These are phyloP conservation scores for Nicotiana tabacum DNA, from an alignment of 257 asterid genomes.

Conservation along the genomic window DNA sequence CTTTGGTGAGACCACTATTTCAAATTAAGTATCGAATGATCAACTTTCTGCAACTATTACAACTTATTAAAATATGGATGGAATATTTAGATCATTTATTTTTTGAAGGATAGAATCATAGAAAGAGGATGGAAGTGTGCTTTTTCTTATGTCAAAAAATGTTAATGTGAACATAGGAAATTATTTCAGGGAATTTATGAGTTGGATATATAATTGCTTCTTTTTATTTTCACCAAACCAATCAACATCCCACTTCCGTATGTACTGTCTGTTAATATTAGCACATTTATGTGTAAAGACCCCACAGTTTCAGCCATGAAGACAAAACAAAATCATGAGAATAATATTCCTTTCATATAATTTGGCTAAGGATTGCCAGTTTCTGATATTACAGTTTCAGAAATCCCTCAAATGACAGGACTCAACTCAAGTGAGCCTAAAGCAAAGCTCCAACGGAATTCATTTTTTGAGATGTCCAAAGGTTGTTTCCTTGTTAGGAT, in stretches of 20 bases:
- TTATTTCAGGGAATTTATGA: neutral
- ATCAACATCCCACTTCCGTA: conserved; percentile 14
- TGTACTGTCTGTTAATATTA: conserved; percentile 13
- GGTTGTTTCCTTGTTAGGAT: neutral
- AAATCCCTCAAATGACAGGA: neutral
- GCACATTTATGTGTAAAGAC: conserved; percentile 12
- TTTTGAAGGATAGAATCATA: neutral
- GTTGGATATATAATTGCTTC: neutral
- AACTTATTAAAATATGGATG: too few relatives aligned
- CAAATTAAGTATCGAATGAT: too few relatives aligned
- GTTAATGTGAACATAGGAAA: conserved; percentile 1
- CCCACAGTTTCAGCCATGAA: conserved; percentile 4
- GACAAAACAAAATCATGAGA: conserved; percentile 8
- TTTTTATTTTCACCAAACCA: neutral
- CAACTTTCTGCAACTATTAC: too few relatives aligned
- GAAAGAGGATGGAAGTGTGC: neutral
- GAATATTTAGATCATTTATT: too few relatives aligned
- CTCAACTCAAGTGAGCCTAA: neutral
- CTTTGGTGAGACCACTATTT: neutral
- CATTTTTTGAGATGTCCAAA: neutral
- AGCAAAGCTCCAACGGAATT: neutral
- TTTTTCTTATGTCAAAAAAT: neutral
- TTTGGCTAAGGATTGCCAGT: neutral
- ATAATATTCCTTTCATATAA: neutral
- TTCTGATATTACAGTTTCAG: neutral